Percentiles rank a stretch among this genome's conserved stretches.
These are phyloP conservation scores for Fraxinus excelsior DNA, from an alignment of 257 asterid species.

Conservation along the genomic window DNA sequence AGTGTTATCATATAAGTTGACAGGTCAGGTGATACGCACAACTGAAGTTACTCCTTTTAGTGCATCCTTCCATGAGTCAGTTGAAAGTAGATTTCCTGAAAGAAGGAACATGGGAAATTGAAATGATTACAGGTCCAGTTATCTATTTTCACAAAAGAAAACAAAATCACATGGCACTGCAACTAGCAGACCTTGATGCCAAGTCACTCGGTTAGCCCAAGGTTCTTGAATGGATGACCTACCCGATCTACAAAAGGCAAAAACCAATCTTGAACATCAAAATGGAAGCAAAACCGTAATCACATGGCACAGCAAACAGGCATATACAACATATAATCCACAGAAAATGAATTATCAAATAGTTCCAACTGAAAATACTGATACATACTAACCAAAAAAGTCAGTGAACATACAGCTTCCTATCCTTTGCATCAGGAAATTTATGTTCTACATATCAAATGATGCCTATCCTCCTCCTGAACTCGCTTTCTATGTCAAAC, in stretches of 20 bases:
- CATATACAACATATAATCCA: neutral
- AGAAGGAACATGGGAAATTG: constrained; percentile 28
- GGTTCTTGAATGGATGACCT: constrained; percentile 72
- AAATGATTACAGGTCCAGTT: constrained; percentile 16
- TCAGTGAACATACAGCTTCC: neutral
- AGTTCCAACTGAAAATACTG: neutral
- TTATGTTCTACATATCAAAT: neutral
- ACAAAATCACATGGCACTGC: constrained; percentile 18
- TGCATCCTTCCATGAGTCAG: constrained; percentile 87
- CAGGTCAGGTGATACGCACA: constrained; percentile 53
- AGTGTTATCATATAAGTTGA: neutral
- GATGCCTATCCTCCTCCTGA: neutral
- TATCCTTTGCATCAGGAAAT: neutral
- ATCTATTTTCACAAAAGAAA: constrained; percentile 11
- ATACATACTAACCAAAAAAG: neutral
- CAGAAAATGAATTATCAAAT: neutral
- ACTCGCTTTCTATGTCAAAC: neutral
- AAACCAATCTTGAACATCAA: constrained; percentile 24
- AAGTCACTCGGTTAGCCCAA: constrained; percentile 72
- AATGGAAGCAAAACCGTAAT: constrained; percentile 15
- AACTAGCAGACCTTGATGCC: constrained; percentile 83
- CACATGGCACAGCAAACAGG: neutral
- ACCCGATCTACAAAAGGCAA: constrained; percentile 69
- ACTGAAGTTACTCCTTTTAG: constrained; percentile 91
- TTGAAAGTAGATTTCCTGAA: constrained; percentile 78